Evolutionary conservation across 108 stramenopile genomes (phyloP).

Genomic region (Cyclotella sp.): DNA sequence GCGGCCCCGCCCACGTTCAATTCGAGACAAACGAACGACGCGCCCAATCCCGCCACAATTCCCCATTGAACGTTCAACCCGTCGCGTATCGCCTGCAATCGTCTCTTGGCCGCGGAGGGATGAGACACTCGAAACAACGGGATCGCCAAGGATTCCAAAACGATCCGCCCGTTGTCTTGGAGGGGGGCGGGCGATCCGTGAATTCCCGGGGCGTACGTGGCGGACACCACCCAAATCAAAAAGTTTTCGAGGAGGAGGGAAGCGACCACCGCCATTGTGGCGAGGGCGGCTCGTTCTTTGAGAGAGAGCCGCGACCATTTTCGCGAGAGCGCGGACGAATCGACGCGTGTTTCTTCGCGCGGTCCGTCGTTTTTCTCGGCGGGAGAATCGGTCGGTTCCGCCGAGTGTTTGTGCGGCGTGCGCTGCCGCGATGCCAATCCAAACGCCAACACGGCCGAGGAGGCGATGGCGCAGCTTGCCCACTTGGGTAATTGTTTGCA

Average conservation of each 20-base stretch:
- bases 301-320: slow-evolving; percentile 33
- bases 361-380: too few species aligned
- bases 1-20: slow-evolving; percentile 34
- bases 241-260: slow-evolving; percentile 81
- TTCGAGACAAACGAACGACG: slow-evolving; percentile 66
- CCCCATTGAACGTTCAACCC: slow-evolving; percentile 81
- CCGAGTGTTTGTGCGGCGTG: neutral
- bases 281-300: slow-evolving; percentile 40
- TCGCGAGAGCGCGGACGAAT: slow-evolving; percentile 12
- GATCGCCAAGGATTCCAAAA: slow-evolving; percentile 54
- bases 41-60: slow-evolving; percentile 66
- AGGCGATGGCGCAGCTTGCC: slow-evolving; percentile 34
- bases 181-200: slow-evolving; percentile 59
- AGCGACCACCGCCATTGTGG: slow-evolving; percentile 43
- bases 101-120: slow-evolving; percentile 45
- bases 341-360: too few species aligned
- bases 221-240: slow-evolving; percentile 85
- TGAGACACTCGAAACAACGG: slow-evolving; percentile 42
- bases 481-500: slow-evolving; percentile 49
- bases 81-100: slow-evolving; percentile 62
- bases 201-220: slow-evolving; percentile 66
- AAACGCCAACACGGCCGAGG: slow-evolving; percentile 36
- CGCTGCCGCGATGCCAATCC: slow-evolving; percentile 45
- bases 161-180: slow-evolving; percentile 81
- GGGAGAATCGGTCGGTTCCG: neutral